Base-by-base conservation (phyloP, 805 yeast species). In the Saturnispora hagleri region DNA sequence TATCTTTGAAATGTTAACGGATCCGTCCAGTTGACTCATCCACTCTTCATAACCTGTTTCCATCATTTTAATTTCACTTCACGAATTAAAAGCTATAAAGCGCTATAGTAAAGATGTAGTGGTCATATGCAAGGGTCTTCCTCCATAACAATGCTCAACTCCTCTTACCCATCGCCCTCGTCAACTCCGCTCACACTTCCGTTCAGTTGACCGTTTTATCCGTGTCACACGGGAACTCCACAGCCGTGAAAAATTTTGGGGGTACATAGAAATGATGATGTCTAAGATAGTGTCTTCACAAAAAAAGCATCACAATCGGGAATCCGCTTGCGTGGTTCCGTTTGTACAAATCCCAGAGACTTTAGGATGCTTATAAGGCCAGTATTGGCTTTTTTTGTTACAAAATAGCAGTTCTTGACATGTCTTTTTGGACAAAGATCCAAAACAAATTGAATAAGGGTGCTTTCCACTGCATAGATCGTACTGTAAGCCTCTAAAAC, bases 401-500 rank as follows among this genome's bases (percentile, higher is more conserved):
- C 50, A 2, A 64, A 43, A 27, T 52, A 61, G n/a, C 82, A 68
- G 51, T 75, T 76, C 57, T 75, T 82, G 28, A 83, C 68, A 58
- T 73, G 81, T 55, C 76, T 69, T 36, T 62, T 59, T 56, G 75
- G 75, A 4, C 89, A 80, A 51, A 80, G 73, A 33, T 77, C 76
- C 31, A 79, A 74, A 17, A 85, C 66, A 66, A 73, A 81, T 2
- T 76, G 71, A 46, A 89, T 67, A 43, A 88, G 72, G 59, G 73
- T 69, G 13, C 68, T 62, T 20, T 89, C 96, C 36, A 87, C 75
- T 0, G 87, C 85, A 55, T 73, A 69, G 15, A 73, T 65, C 56
- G 84, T 69, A 9, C 59, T 44, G 66, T 88, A 89, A 1, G 81
- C 74, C 44, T 77, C 71, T 54, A 88, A 67, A 6, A 89, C 91